Percentiles rank a stretch among this genome's conserved stretches.
Evolutionary conservation across 768 basidiomycete species (phyloP).

Genomic region (Boletus fagicola): DNA sequence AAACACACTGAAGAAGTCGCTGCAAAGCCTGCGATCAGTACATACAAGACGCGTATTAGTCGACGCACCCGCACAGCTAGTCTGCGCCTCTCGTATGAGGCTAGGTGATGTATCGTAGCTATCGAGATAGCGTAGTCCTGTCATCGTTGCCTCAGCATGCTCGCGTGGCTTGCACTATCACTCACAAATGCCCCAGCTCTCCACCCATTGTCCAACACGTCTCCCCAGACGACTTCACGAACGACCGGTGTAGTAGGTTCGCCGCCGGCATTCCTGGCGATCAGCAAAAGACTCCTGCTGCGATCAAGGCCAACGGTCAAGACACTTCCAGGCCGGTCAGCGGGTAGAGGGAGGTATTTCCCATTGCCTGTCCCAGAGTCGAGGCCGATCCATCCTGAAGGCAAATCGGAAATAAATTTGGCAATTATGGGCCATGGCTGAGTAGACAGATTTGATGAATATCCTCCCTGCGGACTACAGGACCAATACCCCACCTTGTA

Average conservation of each 20-base stretch:
- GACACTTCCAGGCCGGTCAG: slow-evolving; percentile 55
- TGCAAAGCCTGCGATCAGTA: slow-evolving; percentile 26
- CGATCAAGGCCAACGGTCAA: slow-evolving; percentile 85
- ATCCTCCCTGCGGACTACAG: background rate
- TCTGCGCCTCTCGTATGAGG: slow-evolving; percentile 71
- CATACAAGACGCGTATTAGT: background rate
- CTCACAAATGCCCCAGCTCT: slow-evolving; percentile 78
- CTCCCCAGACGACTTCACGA: slow-evolving; percentile 78
- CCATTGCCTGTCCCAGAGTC: slow-evolving; percentile 98
- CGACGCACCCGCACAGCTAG: slow-evolving; percentile 66
- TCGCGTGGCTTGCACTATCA: slow-evolving; percentile 7
- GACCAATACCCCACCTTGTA: slow-evolving; percentile 60
- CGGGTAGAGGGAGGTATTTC: slow-evolving; percentile 85
- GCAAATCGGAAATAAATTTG: slow-evolving; percentile 65
- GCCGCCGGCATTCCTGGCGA: slow-evolving; percentile 66
- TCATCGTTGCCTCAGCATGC: slow-evolving; percentile 1
- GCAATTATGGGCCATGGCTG: slow-evolving; percentile 92
- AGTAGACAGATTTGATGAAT: background rate
- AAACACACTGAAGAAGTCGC: slow-evolving; percentile 65
- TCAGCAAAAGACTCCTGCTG: slow-evolving; percentile 72
- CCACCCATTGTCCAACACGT: slow-evolving; percentile 74
- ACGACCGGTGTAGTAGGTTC: slow-evolving; percentile 20
- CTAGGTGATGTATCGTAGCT: slow-evolving; percentile 95
- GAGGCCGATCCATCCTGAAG: slow-evolving; percentile 80
- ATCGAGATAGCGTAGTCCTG: slow-evolving; percentile 97